Evolutionary conservation across 164 flowering plant genomes (phyloP), one percentile per base, ranked within the genome.

Genomic region (Chimonanthus praecox): DNA sequence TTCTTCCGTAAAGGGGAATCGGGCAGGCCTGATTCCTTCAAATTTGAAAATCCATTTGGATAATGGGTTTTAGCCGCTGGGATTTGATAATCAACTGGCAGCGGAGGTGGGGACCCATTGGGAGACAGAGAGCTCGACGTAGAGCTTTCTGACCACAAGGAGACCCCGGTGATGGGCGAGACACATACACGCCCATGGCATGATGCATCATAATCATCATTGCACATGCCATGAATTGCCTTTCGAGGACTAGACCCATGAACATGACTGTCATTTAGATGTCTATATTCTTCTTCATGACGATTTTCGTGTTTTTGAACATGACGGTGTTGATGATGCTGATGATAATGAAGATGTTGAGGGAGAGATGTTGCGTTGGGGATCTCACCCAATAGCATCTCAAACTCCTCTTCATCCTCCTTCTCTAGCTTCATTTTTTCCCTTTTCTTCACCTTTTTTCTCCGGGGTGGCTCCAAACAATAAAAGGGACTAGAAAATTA

Each of bases 351-450:
- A 45, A 64, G 69, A 68, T 58, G 74, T 61, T 21, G 73, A 72
- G 72, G 74, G 20, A 71, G 67, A 45, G 82, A 80, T 70, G 82
- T 73, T 68, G 75, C 84, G 75, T 79, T 81, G 67, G 80, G 81
- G 76, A 81, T 81, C 83, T 79, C 83, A 54, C 63, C 77, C 78
- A 82, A 82, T 65, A 84, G 71, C 77, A 50, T 78, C 51, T 80
- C 85, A 66, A 81, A 46, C 70, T 81, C 87, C 8, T 76, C 77
- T 48, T 76, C 82, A 7, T 80, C 76, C 10, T 69, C 60, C 13
- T 63, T 63, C 67, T 47, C 67, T 48, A 72, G 15, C 81, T 84
- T 82, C 84, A 81, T 83, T 20, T 58, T 68, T 20, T 64, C 18
- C 47, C 33, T 47, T 15, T 45, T 21, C 13, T 45, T 67, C 13